Conservation (phyloP, 768 basidiomycete genomes). For the Lactarius tabidus region DNA sequence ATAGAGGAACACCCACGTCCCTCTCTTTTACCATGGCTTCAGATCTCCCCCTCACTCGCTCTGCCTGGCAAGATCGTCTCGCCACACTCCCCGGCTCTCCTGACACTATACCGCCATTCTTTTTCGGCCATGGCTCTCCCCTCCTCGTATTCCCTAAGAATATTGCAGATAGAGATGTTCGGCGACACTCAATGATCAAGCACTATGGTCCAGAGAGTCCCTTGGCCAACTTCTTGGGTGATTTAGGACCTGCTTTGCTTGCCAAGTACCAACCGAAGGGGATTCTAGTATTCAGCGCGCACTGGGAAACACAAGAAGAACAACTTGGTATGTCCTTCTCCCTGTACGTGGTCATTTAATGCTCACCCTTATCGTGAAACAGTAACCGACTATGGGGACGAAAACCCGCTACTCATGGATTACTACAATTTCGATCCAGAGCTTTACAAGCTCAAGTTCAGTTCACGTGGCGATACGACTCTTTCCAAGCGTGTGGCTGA, state of each 20-base stretch:
- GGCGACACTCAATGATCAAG: conserved; percentile 20
- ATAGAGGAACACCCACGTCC: too few relatives aligned
- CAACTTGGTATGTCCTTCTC: conserved; percentile 45
- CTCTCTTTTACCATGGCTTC: conserved; percentile 13
- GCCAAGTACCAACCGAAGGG: conserved; percentile 72
- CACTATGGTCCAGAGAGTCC: conserved; percentile 47
- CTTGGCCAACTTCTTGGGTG: conserved; percentile 53
- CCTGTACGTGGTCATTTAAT: conserved; percentile 1
- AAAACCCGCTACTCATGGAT: too few relatives aligned
- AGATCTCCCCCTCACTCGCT: conserved; percentile 36
- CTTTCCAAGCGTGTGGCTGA: too few relatives aligned
- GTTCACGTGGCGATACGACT: too few relatives aligned
- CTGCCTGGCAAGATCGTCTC: conserved; percentile 50
- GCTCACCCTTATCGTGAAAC: background rate
- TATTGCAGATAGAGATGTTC: background rate
- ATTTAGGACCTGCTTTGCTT: conserved; percentile 61
- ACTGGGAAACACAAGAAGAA: conserved; percentile 67
- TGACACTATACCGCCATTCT: conserved; percentile 65
- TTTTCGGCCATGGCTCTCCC: conserved; percentile 70
- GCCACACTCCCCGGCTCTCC: conserved; percentile 53
- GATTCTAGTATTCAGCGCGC: conserved; percentile 78
- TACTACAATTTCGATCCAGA: too few relatives aligned
- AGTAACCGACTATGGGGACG: too few relatives aligned
- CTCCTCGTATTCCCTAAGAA: conserved; percentile 41
- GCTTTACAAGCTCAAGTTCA: too few relatives aligned